phyloP scores from a whole-genome alignment of 140 eudicot species.

The Artemisia princeps region DNA sequence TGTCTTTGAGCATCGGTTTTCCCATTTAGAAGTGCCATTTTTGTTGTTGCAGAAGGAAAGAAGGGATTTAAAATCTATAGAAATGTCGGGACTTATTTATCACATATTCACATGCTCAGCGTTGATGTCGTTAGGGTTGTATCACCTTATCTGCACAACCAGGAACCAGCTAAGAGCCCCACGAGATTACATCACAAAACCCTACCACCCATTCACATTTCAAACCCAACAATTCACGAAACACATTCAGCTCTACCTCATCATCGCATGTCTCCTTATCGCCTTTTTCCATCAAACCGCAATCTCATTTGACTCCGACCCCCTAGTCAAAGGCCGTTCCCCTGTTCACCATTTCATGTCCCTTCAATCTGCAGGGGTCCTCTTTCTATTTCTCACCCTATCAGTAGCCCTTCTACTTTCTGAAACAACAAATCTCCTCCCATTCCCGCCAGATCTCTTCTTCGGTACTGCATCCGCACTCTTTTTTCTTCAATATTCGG shows the following conservation, averaged over 20 bases:
- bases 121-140: constrained; percentile 50
- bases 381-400: constrained; percentile 51
- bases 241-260: constrained; percentile 54
- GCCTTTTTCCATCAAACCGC: constrained; percentile 51
- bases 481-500: constrained; percentile 57
- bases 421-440: constrained; percentile 50
- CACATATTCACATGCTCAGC: constrained; percentile 52
- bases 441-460: constrained; percentile 60
- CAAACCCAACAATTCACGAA: constrained; percentile 21
- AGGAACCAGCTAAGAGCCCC: constrained; percentile 58
- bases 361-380: constrained; percentile 62
- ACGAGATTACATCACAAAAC: constrained; percentile 61
- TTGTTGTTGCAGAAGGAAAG: neutral
- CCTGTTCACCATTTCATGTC: constrained; percentile 79
- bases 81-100: constrained; percentile 58
- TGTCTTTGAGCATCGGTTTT: neutral
- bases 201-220: constrained; percentile 55
- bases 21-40: neutral
- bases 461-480: constrained; percentile 48
- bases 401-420: constrained; percentile 51
- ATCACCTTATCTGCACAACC: constrained; percentile 70
- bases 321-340: constrained; percentile 69
- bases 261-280: constrained; percentile 51
- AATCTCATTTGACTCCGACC: constrained; percentile 54
- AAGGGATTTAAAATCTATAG: neutral